Conservation (phyloP, 2,329 filamentous ascomycete species). For the Ilyonectria robusta region DNA sequence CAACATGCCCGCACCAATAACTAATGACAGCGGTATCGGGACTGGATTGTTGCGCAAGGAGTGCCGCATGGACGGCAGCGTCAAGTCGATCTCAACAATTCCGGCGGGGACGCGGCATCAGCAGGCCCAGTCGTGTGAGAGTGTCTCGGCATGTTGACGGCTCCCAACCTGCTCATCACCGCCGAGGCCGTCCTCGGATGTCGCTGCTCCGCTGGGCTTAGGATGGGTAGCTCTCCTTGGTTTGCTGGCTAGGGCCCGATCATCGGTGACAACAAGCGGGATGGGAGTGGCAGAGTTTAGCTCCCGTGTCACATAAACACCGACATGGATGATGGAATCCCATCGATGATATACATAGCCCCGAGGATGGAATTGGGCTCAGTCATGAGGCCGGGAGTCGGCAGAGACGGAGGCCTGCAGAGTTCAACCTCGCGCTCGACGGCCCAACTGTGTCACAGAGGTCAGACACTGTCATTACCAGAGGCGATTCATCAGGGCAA, state of each 20-base stretch:
- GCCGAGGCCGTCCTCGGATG: neutral
- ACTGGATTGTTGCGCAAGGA: constrained; percentile 7
- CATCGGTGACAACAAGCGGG: constrained; percentile 6
- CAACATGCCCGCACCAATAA: constrained; percentile 9
- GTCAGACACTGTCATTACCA: constrained; percentile 34
- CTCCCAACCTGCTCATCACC: constrained; percentile 12
- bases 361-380: constrained; percentile 2
- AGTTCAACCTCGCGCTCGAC: constrained; percentile 9
- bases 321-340: constrained; percentile 5
- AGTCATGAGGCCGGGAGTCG: constrained; percentile 6
- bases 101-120: constrained; percentile 1
- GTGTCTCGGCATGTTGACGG: constrained; percentile 20
- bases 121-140: constrained; percentile 5
- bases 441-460: constrained; percentile 28
- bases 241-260: constrained; percentile 11
- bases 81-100: constrained; percentile 19
- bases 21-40: constrained; percentile 21
- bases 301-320: constrained; percentile 25
- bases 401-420: constrained; percentile 1
- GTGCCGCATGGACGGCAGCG: neutral
- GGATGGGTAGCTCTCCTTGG: constrained; percentile 11
- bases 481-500: constrained; percentile 33
- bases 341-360: constrained; percentile 1
- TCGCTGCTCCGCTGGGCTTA: constrained; percentile 1
- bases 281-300: constrained; percentile 4